These are phyloP conservation scores for Penicillium psychrofluorescens DNA, from an alignment of 495 filamentous ascomycete genomes.

Conservation along the genomic window DNA sequence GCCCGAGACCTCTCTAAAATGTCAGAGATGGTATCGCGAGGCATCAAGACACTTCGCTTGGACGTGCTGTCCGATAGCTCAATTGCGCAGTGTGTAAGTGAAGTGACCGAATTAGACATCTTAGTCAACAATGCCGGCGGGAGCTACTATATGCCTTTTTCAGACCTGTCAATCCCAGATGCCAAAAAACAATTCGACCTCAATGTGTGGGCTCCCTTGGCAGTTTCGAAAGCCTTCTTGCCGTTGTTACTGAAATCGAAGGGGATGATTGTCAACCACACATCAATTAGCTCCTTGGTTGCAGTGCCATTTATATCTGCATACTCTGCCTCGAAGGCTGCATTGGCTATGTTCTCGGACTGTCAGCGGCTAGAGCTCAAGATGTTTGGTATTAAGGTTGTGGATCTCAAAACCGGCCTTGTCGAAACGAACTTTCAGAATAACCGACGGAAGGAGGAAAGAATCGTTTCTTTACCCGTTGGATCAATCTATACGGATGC, in stretches of 20 bases:
- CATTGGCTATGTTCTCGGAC: slow-evolving; percentile 13
- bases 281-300: slow-evolving; percentile 54
- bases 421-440: not conserved
- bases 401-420: slow-evolving; percentile 10
- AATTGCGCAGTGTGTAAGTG: slow-evolving; percentile 12
- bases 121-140: slow-evolving; percentile 39
- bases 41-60: slow-evolving; percentile 23
- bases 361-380: slow-evolving; percentile 43
- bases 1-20: slow-evolving; percentile 35
- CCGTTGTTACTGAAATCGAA: slow-evolving; percentile 33
- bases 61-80: slow-evolving; percentile 28
- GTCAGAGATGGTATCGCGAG: slow-evolving; percentile 9
- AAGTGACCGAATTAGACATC: slow-evolving; percentile 21
- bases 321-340: slow-evolving; percentile 3
- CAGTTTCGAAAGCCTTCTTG: slow-evolving; percentile 31
- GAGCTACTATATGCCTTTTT: slow-evolving; percentile 19
- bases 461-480: not conserved
- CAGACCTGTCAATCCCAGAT: slow-evolving; percentile 26
- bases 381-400: slow-evolving; percentile 25
- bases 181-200: slow-evolving; percentile 36
- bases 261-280: slow-evolving; percentile 21
- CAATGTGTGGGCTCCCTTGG: slow-evolving; percentile 33
- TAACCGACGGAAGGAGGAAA: not conserved
- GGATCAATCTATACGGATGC: not conserved
- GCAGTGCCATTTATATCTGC: not conserved